phyloP scores from a whole-genome alignment of 495 filamentous ascomycete genomes.

The Aspergillus heteromorphus region DNA sequence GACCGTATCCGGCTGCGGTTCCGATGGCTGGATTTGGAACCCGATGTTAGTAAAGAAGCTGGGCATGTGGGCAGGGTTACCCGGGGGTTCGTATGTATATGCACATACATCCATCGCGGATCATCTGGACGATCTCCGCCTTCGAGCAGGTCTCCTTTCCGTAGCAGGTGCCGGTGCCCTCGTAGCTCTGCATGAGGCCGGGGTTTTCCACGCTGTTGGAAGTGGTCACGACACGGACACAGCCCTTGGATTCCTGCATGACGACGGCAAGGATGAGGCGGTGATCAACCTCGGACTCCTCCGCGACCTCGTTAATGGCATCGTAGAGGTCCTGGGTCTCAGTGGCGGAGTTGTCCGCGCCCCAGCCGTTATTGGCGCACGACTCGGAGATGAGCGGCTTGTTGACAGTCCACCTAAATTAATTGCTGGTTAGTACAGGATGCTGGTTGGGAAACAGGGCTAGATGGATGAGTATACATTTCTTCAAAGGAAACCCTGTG shows the following conservation, averaged over 20 bases:
- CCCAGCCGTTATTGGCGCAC: conserved; percentile 34
- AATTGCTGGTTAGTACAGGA: background rate
- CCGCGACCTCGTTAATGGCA: conserved; percentile 35
- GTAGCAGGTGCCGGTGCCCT: conserved; percentile 44
- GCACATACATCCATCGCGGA: background rate
- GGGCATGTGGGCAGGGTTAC: background rate
- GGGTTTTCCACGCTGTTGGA: conserved; percentile 45
- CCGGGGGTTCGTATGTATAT: background rate
- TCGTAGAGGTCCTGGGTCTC: conserved; percentile 38
- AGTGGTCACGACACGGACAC: conserved; percentile 48
- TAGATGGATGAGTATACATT: background rate
- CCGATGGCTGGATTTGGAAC: background rate
- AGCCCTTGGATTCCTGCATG: conserved; percentile 57
- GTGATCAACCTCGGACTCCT: conserved; percentile 38
- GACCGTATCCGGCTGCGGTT: conserved; percentile 32
- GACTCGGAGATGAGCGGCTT: conserved; percentile 32
- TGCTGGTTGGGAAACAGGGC: background rate
- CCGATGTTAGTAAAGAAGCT: background rate
- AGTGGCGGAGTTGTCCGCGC: conserved; percentile 30
- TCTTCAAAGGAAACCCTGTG: background rate
- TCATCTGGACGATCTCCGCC: conserved; percentile 27
- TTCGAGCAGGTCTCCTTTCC: conserved; percentile 38
- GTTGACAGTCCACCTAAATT: conserved; percentile 38
- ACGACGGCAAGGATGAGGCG: conserved; percentile 55
- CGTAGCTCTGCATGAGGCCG: conserved; percentile 51